phyloP scores from a whole-genome alignment of 768 basidiomycete genomes.

The Flagelloscypha sp. region DNA sequence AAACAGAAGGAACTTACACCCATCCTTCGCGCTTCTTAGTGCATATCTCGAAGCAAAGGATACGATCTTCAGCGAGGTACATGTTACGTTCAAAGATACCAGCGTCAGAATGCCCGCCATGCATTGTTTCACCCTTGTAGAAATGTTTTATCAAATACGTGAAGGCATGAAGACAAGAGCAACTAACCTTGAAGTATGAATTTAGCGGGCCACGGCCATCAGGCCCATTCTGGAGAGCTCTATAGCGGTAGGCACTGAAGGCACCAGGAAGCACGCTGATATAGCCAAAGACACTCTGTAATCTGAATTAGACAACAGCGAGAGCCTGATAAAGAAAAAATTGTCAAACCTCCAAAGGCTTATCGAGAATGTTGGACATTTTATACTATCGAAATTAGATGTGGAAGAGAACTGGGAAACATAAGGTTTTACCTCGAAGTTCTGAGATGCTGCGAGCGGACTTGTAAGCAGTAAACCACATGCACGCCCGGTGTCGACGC shows the following conservation, averaged over 20 bases:
- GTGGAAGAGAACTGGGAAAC: background rate
- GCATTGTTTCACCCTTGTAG: slow-evolving; percentile 87
- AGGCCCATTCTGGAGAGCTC: slow-evolving; percentile 76
- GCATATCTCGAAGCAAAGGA: slow-evolving; percentile 89
- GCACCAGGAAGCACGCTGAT: slow-evolving; percentile 87
- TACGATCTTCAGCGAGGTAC: slow-evolving; percentile 88
- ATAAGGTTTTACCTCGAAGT: slow-evolving; percentile 60
- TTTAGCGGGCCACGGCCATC: slow-evolving; percentile 87
- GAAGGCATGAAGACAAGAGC: too few species aligned
- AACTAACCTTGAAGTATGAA: slow-evolving; percentile 91
- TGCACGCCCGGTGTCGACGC: slow-evolving; percentile 70
- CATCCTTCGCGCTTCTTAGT: slow-evolving; percentile 81
- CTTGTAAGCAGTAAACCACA: slow-evolving; percentile 65
- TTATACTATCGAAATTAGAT: slow-evolving; percentile 53
- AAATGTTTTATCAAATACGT: too few species aligned
- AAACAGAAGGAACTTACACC: slow-evolving; percentile 47
- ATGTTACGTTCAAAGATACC: slow-evolving; percentile 84
- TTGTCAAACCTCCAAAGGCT: slow-evolving; percentile 76
- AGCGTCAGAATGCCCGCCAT: slow-evolving; percentile 50
- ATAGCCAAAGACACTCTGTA: slow-evolving; percentile 73
- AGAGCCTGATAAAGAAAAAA: background rate
- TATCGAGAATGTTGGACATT: slow-evolving; percentile 94
- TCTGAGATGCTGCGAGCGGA: slow-evolving; percentile 87
- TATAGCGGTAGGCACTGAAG: slow-evolving; percentile 88
- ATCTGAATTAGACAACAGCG: slow-evolving; percentile 1